Conservation (phyloP, 2,329 filamentous ascomycete species). For the Arthrobotrys iridis region DNA sequence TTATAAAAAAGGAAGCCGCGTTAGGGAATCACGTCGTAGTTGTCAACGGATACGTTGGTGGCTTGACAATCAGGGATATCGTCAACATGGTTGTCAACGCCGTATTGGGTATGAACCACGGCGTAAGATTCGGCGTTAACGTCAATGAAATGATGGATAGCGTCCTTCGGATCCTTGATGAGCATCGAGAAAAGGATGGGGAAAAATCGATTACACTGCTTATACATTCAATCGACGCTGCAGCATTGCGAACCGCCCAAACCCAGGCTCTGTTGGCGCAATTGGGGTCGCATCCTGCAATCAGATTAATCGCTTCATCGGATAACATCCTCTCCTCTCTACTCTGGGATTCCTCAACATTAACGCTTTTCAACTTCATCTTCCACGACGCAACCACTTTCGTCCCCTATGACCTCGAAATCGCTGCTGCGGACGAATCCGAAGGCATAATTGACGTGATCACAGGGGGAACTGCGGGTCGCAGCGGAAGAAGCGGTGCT, state of each 20-base stretch:
- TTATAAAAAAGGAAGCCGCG: conserved; percentile 72
- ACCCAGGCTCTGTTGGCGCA: conserved; percentile 78
- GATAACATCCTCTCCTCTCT: conserved; percentile 88
- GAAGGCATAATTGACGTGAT: conserved; percentile 71
- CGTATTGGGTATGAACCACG: conserved; percentile 64
- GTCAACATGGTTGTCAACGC: conserved; percentile 75
- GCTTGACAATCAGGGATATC: conserved; percentile 74
- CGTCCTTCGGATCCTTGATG: conserved; percentile 68
- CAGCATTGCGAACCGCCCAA: conserved; percentile 75
- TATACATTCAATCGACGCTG: conserved; percentile 86
- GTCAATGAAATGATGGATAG: conserved; percentile 58
- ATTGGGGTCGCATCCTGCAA: conserved; percentile 76
- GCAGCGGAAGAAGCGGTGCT: conserved; percentile 68
- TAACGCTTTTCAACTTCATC: conserved; percentile 82
- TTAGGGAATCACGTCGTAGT: conserved; percentile 72
- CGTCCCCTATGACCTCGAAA: conserved; percentile 74
- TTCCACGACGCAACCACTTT: conserved; percentile 98
- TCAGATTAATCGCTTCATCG: conserved; percentile 80
- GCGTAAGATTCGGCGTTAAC: conserved; percentile 60
- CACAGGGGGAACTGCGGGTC: conserved; percentile 63
- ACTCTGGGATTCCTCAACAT: conserved; percentile 88
- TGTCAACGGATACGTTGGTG: conserved; percentile 82
- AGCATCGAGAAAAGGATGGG: conserved; percentile 67
- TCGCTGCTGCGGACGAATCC: conserved; percentile 78
- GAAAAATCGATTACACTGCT: conserved; percentile 71